phyloP scores from a whole-genome alignment of 1,139 yeast species.

The Candida sp. region DNA sequence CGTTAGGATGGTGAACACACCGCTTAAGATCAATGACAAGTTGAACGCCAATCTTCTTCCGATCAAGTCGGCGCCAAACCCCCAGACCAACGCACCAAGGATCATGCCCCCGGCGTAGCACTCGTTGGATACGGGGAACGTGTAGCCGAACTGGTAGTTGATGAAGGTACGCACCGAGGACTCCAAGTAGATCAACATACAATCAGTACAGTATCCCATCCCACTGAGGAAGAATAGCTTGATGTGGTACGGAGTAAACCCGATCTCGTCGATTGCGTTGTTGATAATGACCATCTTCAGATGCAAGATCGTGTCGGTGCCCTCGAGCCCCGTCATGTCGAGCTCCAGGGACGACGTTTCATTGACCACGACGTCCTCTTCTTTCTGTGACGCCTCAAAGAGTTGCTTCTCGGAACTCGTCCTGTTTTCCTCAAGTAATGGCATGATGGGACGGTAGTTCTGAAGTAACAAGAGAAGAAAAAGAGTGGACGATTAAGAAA shows the following conservation, averaged over 20 bases:
- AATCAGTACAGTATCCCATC: slow-evolving; percentile 70
- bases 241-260: slow-evolving; percentile 38
- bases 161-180: slow-evolving; percentile 39
- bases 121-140: slow-evolving; percentile 33
- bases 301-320: slow-evolving; percentile 26
- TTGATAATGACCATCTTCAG: slow-evolving; percentile 32
- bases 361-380: background rate
- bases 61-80: slow-evolving; percentile 60
- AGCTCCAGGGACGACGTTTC: slow-evolving; percentile 13
- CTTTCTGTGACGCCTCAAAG: background rate
- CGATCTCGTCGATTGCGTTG: slow-evolving; percentile 40
- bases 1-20: slow-evolving; percentile 54
- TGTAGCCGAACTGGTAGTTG: slow-evolving; percentile 45
- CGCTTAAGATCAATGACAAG: slow-evolving; percentile 52
- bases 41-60: slow-evolving; percentile 65
- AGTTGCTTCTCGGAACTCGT: background rate
- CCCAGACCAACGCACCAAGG: slow-evolving; percentile 60
- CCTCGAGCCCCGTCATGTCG: slow-evolving; percentile 29
- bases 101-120: slow-evolving; percentile 50
- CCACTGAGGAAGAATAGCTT: slow-evolving; percentile 53
- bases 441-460: no score
- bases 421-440: no score
- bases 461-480: no score
- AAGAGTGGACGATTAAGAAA: no score
- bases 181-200: slow-evolving; percentile 53